phyloP scores from a whole-genome alignment of 352 stramenopile species.

The Hyphochytrium catenoides region DNA sequence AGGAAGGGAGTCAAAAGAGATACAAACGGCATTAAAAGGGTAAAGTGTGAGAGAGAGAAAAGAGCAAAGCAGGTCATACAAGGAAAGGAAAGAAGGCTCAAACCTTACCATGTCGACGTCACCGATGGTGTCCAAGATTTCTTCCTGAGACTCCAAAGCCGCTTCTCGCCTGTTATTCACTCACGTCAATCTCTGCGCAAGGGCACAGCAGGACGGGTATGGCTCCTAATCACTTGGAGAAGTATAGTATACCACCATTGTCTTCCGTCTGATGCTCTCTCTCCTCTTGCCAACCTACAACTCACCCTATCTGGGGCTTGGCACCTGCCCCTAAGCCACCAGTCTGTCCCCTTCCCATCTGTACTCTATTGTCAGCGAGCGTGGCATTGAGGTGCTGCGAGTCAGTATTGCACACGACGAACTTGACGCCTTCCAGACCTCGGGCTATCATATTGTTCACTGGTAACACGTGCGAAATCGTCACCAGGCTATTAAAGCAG shows the following conservation, averaged over 20 bases:
- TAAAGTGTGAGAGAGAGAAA: too few species aligned
- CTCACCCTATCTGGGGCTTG: conserved; percentile 34
- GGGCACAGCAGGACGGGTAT: too few species aligned
- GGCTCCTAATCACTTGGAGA: too few species aligned
- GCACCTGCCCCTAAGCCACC: conserved; percentile 44
- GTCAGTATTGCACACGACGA: conserved; percentile 72
- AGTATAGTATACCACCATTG: too few species aligned
- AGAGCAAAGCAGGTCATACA: too few species aligned
- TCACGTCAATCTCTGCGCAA: too few species aligned
- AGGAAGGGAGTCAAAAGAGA: too few species aligned
- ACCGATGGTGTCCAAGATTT: conserved; percentile 56
- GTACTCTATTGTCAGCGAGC: conserved; percentile 64
- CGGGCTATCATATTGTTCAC: conserved; percentile 71
- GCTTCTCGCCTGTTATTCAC: conserved; percentile 32
- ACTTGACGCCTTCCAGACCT: conserved; percentile 48
- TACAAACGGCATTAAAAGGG: too few species aligned
- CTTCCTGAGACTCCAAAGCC: conserved; percentile 38
- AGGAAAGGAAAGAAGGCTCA: background rate
- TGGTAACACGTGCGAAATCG: conserved; percentile 6
- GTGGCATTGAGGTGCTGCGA: conserved; percentile 67
- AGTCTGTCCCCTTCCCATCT: conserved; percentile 62
- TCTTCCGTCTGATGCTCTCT: too few species aligned
- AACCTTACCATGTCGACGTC: conserved; percentile 48
- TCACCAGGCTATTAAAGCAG: background rate
- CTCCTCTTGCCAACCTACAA: too few species aligned